Base-by-base conservation (phyloP, 495 filamentous ascomycete genomes). In the Podospora bellae-mahoneyi region DNA sequence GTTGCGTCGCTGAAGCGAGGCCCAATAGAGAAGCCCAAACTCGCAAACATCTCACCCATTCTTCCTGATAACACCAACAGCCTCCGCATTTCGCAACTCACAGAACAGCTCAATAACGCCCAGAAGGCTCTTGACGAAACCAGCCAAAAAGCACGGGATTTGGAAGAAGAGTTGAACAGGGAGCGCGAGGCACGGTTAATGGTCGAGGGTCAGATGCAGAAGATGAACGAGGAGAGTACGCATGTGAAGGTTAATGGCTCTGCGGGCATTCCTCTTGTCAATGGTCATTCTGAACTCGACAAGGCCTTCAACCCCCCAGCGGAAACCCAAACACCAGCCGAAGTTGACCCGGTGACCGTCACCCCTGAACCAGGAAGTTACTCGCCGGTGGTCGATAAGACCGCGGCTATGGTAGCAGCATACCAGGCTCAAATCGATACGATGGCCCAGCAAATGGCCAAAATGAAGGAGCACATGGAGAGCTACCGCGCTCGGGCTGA, bases 121-220 rank as follows among this genome's bases (percentile, higher is more conserved):
- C 93, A 90, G 75, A 89, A 90, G 73, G 93, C 92, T 73, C 86
- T 99, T 32, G 92, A 95, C 71, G 85, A 80, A 26, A 92, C 97
- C 77, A 88, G 86, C 62, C 85, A 86, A 60, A 88, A 90, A 54
- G 86, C 97, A 70, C 90, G 89, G 71, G 90, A 93, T 72, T 82
- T 98, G 15, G 95, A 99, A 74, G 85, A 87, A 64, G 83, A 90
- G 71, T 80, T 98, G 30, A 86, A 81, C 56, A 87, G 90, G 76
- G 95, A 99, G 78, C 87, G 91, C 48, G 84, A 87, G 68, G 93
- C 93, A 39, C 86, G 95, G 16, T 89, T 95, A 68, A 83, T 85
- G 55, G 94, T 94, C 2, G 95, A 99, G 77, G 89, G 92, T 55
- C 86, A 89, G 61, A 89, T 92, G 32, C 86, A 88, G 74, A 84